These are phyloP conservation scores for Acarospora socialis DNA, from an alignment of 2,329 filamentous ascomycete genomes.

Conservation along the genomic window DNA sequence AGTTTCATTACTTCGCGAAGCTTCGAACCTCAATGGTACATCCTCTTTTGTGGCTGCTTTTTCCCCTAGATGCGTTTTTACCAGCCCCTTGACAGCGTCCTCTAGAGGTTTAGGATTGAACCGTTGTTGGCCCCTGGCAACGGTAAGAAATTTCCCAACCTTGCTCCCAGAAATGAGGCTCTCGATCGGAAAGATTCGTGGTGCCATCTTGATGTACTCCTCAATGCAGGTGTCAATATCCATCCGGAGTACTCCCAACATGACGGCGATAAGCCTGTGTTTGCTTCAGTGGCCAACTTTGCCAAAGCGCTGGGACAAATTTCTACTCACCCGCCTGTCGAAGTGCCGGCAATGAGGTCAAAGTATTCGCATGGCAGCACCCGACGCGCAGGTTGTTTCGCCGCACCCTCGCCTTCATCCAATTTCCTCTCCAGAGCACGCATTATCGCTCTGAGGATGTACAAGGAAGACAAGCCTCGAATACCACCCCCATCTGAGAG, in stretches of 20 bases:
- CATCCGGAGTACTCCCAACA: slow-evolving; percentile 7
- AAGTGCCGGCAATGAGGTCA: slow-evolving; percentile 40
- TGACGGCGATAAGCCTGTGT: slow-evolving; percentile 26
- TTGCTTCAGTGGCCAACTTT: not conserved
- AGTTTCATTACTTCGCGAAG: too few relatives aligned
- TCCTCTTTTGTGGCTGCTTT: not conserved
- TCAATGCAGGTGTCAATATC: slow-evolving; percentile 5
- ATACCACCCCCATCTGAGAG: slow-evolving; percentile 34
- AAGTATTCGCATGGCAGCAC: slow-evolving; percentile 38
- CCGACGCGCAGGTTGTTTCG: slow-evolving; percentile 23
- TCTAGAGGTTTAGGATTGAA: slow-evolving; percentile 2
- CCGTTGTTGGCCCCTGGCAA: not conserved
- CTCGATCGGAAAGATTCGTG: slow-evolving; percentile 5
- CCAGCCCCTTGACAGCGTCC: slow-evolving; percentile 1
- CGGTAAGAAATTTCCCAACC: slow-evolving; percentile 3
- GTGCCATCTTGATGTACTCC: slow-evolving; percentile 6
- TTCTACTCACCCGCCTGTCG: slow-evolving; percentile 28
- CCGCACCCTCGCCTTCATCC: slow-evolving; percentile 21
- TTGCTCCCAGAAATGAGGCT: slow-evolving; percentile 1
- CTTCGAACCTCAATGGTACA: not conserved
- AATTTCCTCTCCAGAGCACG: slow-evolving; percentile 28
- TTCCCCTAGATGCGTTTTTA: slow-evolving; percentile 1
- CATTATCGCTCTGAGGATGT: slow-evolving; percentile 36
- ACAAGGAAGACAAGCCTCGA: slow-evolving; percentile 35
- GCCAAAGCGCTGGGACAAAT: too few relatives aligned